Evolutionary conservation across 129 eudicot genomes (phyloP), one percentile per base, ranked within the genome.

Genomic region (Helianthus tuberosus): DNA sequence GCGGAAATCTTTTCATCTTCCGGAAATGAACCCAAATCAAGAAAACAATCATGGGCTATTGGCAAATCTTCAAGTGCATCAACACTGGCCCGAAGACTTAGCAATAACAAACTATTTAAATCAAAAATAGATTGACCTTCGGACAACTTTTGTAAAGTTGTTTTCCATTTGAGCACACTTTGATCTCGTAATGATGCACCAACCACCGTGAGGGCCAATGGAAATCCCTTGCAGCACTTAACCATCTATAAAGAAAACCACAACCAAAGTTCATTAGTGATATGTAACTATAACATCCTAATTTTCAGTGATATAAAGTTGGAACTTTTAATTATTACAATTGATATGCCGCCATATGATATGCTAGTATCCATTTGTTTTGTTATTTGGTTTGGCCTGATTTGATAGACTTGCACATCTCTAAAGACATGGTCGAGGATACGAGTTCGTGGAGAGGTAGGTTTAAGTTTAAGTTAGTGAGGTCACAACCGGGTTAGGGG

Each of bases 191-290:
- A 74, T 38, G 88, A 80, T 60, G 80, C 69, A 32, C 85, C 88
- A 66, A 77, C 61, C 9, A 76, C 88, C 8, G 32, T 76, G 12
- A 84, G 85, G 2, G 85, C 88, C 69, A 84, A 57, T 9, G 88
- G 88, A 48, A 77, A 77, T 58, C 88, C 88, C 27, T 66, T 65
- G 64, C 87, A 84, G 41, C 54, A 49, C 75, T 77, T 75, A 27
- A 84, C 87, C 68, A 84, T 71, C 87, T 84, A 66, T 39, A 77
- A 77, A 9, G 6, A 73, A 39, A 73, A 73, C 3, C 69, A 55
- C 16, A 49, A 52, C 8, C 25, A 59, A 38, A 27, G 23, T 74
- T 69, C 7, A 68, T 5, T 44, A 66, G 43, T 49, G 16, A 48
- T 11, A 49, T 35, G 11, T 43, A 43, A 43, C 2, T 43, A 9